These are phyloP conservation scores for Russula sp. DNA, from an alignment of 768 basidiomycete genomes.

Conservation along the genomic window DNA sequence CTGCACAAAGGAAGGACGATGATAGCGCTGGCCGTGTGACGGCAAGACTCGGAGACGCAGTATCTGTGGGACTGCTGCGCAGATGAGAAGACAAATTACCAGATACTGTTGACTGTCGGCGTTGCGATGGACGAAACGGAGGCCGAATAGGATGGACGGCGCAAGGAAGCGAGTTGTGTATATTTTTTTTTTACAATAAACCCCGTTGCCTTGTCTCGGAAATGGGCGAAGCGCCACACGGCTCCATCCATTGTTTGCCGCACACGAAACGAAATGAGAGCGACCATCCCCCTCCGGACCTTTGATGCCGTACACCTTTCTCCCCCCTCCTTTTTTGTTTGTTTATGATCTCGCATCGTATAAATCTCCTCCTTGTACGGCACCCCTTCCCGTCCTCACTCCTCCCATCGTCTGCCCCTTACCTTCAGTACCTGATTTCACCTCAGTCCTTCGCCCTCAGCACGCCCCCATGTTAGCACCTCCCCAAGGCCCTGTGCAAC, in stretches of 20 bases:
- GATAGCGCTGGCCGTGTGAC: neutral
- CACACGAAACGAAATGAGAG: neutral
- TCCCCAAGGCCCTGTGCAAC: neutral
- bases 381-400: neutral
- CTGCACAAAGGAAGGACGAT: neutral
- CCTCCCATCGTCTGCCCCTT: neutral
- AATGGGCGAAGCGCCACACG: constrained; percentile 10
- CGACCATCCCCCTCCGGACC: neutral
- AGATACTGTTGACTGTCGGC: neutral
- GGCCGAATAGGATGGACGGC: neutral
- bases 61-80: neutral
- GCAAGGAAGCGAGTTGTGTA: neutral
- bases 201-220: neutral
- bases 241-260: neutral
- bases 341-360: neutral
- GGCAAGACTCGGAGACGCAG: neutral
- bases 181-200: neutral
- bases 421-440: neutral
- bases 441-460: neutral
- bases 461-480: constrained; percentile 1
- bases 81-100: neutral
- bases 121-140: constrained; percentile 1
- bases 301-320: constrained; percentile 1
- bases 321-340: neutral
- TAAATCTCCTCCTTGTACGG: neutral